Evolutionary conservation across 441 rosid genomes (phyloP).

Genomic region (Pelargonium fulgidum): DNA sequence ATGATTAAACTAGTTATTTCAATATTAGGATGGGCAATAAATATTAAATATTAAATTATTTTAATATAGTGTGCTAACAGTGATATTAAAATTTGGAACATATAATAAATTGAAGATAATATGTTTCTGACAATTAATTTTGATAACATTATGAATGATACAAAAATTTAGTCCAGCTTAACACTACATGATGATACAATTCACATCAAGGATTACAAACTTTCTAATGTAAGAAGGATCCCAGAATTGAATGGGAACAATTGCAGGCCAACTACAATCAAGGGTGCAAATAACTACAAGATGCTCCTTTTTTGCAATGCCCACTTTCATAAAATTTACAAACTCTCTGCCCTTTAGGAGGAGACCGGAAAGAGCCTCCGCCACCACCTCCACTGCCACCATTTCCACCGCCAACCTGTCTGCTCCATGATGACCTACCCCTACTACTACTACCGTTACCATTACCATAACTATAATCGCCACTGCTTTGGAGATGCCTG

Average conservation of each 20-base stretch:
- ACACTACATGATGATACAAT: neutral
- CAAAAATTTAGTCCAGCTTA: constrained; percentile 2
- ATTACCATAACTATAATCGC: neutral
- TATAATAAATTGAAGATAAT: too few species aligned
- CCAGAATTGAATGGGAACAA: constrained; percentile 28
- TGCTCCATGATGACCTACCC: constrained; percentile 39
- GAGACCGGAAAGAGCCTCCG: constrained; percentile 37
- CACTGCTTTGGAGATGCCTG: constrained; percentile 28
- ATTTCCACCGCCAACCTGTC: constrained; percentile 34
- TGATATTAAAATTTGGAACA: too few species aligned
- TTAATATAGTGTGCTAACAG: too few species aligned
- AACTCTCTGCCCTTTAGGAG: constrained; percentile 66
- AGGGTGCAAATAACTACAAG: constrained; percentile 81
- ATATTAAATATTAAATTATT: too few species aligned
- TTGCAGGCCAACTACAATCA: constrained; percentile 24
- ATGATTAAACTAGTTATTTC: too few species aligned
- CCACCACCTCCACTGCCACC: constrained; percentile 30
- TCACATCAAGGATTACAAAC: neutral
- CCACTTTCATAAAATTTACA: constrained; percentile 88
- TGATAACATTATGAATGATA: constrained; percentile 5
- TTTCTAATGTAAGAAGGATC: constrained; percentile 31
- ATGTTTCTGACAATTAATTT: too few species aligned
- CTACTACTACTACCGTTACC: constrained; percentile 22
- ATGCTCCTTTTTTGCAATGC: constrained; percentile 71
- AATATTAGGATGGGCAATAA: too few species aligned